Base-by-base conservation (phyloP, 768 basidiomycete species). In the Dacryopinax primogenitus region DNA sequence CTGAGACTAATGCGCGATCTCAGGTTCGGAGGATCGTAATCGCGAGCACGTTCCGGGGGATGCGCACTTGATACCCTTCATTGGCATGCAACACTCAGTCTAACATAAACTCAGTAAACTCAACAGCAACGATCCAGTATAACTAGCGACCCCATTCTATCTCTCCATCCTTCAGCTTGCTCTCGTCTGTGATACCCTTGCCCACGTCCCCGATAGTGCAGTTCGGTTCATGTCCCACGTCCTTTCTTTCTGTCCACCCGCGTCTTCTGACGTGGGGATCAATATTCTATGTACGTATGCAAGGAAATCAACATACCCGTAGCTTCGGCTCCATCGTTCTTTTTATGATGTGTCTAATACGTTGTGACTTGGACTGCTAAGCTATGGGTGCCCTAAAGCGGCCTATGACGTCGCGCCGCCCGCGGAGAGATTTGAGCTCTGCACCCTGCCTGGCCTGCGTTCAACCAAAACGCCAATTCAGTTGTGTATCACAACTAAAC, bases 1-100 rank as follows among this genome's bases (percentile, higher is more conserved):
- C 30, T 3, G 26, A 30, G 9, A 21, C 51, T 58, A 15, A 58
- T 30, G 32, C 7, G 30, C 2, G 51, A 15, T 13, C 26, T 28
- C 51, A 58, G 51, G 51, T 58, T 58, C 26, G 51, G 51, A 23
- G 51, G 51, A 58, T 58, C 51, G 51, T 58, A 21, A 58, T 58
- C 51, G 51, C 51, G 32, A 58, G 51, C 51, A 58, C 51, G 26
- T 58, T 58, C 51, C 51, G 51, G 15, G 51, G 51, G 18, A 58
- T 58, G 51, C 51, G 51, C 51, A 58, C 51, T 58, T 58, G 51
- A 58, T 58, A 58, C 51, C 51, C 51, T 21, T 39, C 37, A 39
- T 30, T 58, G 11, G 51, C 51, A 58, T 21, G 51, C 51, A 58
- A 58, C 51, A 58, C 18, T 58, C 37, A 39, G 11, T 39, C 26